Evolutionary conservation across 192 early-diverging fungal species (phyloP).

Genomic region (Backusella liffmaniae): DNA sequence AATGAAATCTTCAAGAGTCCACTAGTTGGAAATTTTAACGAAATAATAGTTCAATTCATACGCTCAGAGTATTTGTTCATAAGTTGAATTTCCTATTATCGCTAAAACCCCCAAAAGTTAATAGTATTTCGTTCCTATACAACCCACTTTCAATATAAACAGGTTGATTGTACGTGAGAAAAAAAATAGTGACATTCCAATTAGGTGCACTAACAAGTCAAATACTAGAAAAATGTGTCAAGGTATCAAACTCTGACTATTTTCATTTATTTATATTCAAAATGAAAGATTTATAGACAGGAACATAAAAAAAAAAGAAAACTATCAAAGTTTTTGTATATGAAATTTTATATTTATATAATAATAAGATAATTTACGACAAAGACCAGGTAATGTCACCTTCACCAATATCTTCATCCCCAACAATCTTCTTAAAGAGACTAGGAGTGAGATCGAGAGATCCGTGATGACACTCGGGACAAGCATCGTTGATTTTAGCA

Average conservation of each 20-base stretch:
- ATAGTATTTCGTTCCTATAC: not conserved
- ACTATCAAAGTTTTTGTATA: not conserved
- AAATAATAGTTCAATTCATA: not conserved
- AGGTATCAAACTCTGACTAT: not conserved
- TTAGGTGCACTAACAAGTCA: not conserved
- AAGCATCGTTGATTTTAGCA: slow-evolving; percentile 53
- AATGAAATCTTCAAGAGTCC: not conserved
- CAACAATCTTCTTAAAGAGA: slow-evolving; percentile 53
- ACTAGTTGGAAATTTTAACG: not conserved
- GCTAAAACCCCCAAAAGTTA: not conserved
- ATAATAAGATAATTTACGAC: slow-evolving; percentile 23
- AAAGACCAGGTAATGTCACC: slow-evolving; percentile 52
- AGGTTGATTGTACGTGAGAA: not conserved
- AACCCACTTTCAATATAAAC: not conserved
- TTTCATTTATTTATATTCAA: not conserved
- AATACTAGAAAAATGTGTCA: not conserved
- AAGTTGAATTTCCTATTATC: not conserved
- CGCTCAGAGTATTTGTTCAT: not conserved
- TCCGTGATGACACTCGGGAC: slow-evolving; percentile 48
- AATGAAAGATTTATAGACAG: not conserved
- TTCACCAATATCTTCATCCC: slow-evolving; percentile 43
- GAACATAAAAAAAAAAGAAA: not conserved
- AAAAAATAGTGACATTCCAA: not conserved
- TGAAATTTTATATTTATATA: not conserved
- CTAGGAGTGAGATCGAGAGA: slow-evolving; percentile 53